Base-by-base conservation (phyloP, 495 filamentous ascomycete genomes). In the Aspergillus nidulans region DNA sequence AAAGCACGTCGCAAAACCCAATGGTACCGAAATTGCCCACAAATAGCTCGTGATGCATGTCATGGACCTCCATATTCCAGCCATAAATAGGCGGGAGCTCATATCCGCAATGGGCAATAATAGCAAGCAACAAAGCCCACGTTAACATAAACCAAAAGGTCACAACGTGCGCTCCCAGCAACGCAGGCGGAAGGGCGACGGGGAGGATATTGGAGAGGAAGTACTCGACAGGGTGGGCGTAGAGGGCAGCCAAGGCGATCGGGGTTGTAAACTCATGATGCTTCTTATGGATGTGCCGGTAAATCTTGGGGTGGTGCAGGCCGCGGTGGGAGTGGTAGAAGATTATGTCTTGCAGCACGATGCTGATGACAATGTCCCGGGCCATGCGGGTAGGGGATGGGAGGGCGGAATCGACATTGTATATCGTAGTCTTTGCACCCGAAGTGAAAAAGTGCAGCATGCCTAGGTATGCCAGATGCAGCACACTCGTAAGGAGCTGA, bases 241-340 rank as follows among this genome's bases (percentile, higher is more conserved):
- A 85, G 52, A 85, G 78, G 1, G 80, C 77, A 0, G 82, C 71
- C 7, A 85, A 63, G 0, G 80, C 77, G n/a, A 84, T 75, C 0
- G 81, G 83, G 0, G 82, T 78, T 0, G 77, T 82, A 65, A 83
- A 85, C 16, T 67, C 61, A 64, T 85, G 82, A 56, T 85, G 83
- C 25, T 68, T 61, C 48, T 81, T 82, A 68, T 86, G 83, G 45
- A 86, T 74, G 6, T 51, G 58, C 20, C 58, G 60, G 66, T 82
- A 85, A 10, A 85, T 49, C 5, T 36, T 53, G 0, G 71, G 78
- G 4, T 65, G 62, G 65, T 88, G 77, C 25, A 87, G 67, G 28
- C 79, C 53, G 24, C 80, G 70, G 63, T 88, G 80, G 55, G 67
- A 52, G 56, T 79, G 79, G 63, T 84, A 85, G 67, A 85, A 85